Base-by-base conservation (phyloP, 345 rosid genomes). In the Odontarrhena argentea region DNA sequence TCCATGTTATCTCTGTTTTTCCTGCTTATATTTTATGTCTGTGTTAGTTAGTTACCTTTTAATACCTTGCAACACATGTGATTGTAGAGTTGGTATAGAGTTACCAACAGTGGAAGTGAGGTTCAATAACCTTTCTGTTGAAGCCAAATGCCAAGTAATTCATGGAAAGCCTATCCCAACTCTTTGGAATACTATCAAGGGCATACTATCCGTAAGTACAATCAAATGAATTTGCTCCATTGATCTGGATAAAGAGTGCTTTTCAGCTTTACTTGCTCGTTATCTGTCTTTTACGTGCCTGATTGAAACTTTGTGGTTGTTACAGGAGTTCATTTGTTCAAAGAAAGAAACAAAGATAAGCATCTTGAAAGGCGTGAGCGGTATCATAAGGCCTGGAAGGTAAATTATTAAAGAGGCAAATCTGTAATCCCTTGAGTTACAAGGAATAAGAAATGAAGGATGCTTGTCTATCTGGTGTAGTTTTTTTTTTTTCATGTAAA, bases 331-430 rank as follows among this genome's bases (percentile, higher is more conserved):
- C 9, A 13, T 42, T 2, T 65, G 71, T 65, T 57, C 76, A 57
- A 72, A 65, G 66, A 57, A 72, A 14, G 74, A 59, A 65, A 73
- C 77, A 36, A 82, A 68, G 79, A 68, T 86, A 55, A 68, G 50
- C 67, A 81, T 91, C 67, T 80, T 91, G 37, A 78, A 81, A 13
- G 79, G 76, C 37, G 86, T 84, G 34, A 85, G 82, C 9, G 91
- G 96, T 55, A 75, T 81, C 74, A 65, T 87, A 61, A 85, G 79
- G 40, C 96, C 54, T 43, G 61, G 56, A 58, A 73, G 73, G 77
- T 66, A 67, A 66, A 5, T 8, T 41, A 10, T 52, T 35, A 18
- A 47, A 56, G 32, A 52, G 22, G 36, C 45, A 34, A 2, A 24
- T 36, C 37, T 30, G 30, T 44, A 54, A 32, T 46, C 25, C 9